A percentile compares a stretch with the other conserved stretches of the same genome.
Conservation (phyloP, 805 yeast species). For the Priceomyces castillae region DNA sequence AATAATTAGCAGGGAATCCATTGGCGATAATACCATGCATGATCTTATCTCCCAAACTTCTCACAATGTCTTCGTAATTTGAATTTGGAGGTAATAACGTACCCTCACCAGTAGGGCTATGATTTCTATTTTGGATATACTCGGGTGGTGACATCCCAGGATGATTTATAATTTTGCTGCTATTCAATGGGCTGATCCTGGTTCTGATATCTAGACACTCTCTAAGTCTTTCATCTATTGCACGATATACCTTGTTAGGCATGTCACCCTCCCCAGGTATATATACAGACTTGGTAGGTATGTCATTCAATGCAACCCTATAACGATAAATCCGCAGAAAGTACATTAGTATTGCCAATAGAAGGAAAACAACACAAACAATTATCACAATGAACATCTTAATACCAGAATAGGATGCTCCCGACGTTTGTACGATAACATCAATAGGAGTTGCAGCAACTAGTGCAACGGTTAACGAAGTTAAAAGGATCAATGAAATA, state of each 20-base stretch:
- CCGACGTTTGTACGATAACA: conserved; percentile 58
- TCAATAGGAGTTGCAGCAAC: conserved; percentile 77
- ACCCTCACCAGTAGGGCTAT: conserved; percentile 13
- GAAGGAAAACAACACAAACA: conserved; percentile 60
- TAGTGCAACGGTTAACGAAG: conserved; percentile 46
- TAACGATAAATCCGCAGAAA: conserved; percentile 58
- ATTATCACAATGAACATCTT: conserved; percentile 79
- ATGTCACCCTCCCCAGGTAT: conserved; percentile 63
- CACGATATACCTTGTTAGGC: conserved; percentile 24
- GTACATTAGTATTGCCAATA: conserved; percentile 50
- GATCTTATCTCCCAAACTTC: conserved; percentile 59
- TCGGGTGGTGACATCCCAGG: conserved; percentile 43
- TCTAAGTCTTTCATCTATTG: conserved; percentile 24
- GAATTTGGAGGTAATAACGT: conserved; percentile 25
- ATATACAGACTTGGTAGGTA: conserved; percentile 64
- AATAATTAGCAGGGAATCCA: conserved; percentile 34
- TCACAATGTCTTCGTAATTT: conserved; percentile 52
- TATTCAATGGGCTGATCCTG: conserved; percentile 37
- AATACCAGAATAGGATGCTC: conserved; percentile 59
- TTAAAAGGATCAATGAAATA: conserved; percentile 22
- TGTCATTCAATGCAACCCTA: conserved; percentile 62
- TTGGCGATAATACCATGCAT: conserved; percentile 44
- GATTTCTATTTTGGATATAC: conserved; percentile 35
- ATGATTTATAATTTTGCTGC: conserved; percentile 27
- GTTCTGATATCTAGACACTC: conserved; percentile 28